Conservation (phyloP, 306 rosid genomes). For the Ormosia semicastrata region DNA sequence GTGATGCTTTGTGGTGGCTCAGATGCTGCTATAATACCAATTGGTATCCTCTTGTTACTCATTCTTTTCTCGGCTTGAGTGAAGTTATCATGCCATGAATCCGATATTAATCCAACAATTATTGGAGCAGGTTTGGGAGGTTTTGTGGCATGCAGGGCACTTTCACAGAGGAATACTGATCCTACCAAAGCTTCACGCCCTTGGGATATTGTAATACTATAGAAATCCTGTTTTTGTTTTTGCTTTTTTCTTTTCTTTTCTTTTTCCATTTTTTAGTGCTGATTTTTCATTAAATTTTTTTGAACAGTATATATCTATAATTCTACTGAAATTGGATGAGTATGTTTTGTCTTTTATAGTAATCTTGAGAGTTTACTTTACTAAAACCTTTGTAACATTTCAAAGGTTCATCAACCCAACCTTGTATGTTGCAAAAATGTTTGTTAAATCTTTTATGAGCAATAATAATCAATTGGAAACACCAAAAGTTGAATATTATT, state of each 20-base stretch:
- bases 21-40: slow-evolving; percentile 83
- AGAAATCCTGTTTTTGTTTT: background rate
- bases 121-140: slow-evolving; percentile 86
- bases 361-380: background rate
- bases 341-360: background rate
- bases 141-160: slow-evolving; percentile 91
- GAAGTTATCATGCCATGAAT: slow-evolving; percentile 20
- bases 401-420: background rate
- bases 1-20: slow-evolving; percentile 96
- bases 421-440: background rate
- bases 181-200: slow-evolving; percentile 96
- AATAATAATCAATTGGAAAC: background rate
- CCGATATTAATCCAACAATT: slow-evolving; percentile 14
- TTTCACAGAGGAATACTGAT: slow-evolving; percentile 78
- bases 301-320: background rate
- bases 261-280: background rate
- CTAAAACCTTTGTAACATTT: background rate
- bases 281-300: background rate
- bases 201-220: slow-evolving; percentile 80
- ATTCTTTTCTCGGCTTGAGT: background rate
- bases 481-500: background rate
- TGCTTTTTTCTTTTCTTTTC: background rate
- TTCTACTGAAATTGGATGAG: background rate
- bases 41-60: slow-evolving; percentile 47
- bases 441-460: background rate